Base-by-base conservation (phyloP, 495 filamentous ascomycete genomes). In the Cercophora newfieldiana region DNA sequence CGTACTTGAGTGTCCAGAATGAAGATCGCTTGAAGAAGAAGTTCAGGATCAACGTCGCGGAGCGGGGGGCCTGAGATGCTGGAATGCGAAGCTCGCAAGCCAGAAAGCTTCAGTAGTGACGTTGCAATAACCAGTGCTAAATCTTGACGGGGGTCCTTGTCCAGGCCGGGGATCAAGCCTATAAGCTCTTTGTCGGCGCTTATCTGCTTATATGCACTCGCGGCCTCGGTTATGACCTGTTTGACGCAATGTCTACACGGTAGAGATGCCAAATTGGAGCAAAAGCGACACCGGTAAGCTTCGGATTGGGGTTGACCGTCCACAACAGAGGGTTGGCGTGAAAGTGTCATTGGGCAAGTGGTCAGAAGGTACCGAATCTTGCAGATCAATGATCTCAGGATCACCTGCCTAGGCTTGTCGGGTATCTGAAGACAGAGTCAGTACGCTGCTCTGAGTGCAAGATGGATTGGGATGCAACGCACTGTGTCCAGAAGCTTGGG, bases 41-140 rank as follows among this genome's bases (percentile, higher is more conserved):
- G 53, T 8, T 65, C 69, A 0, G 74, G 71, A 44, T 80, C 64
- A 1, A 73, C 64, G 25, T 69, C 30, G 30, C 73, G 73, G 53
- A 79, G 63, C 8, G 76, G 69, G 12, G 77, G 69, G 18, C 57
- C 72, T 6, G 63, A 63, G 0, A 51, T 30, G 18, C 68, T 61
- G 21, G 67, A 49, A 4, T 64, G 28, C 16, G 59, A 62, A 18
- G 67, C 63, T 26, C 57, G 65, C 63, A 76, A 28, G 12, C 77
- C 65, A 0, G 81, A 69, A n/a, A 85, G 70, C 64, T 82, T 85
- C 1, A 85, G 66, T 6, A 85, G 73, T 12, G 81, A 79, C 31
- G 74, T 75, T 3, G 77, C 75, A 28, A 82, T 80, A 29, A 82
- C 66, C 24, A 84, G 69, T 4, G 77, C 68, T 24, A 83, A 69